A percentile compares a stretch with the other conserved stretches of the same genome.
Evolutionary conservation across 2,329 filamentous ascomycete genomes (phyloP).

Genomic region (Beauveria sp.): DNA sequence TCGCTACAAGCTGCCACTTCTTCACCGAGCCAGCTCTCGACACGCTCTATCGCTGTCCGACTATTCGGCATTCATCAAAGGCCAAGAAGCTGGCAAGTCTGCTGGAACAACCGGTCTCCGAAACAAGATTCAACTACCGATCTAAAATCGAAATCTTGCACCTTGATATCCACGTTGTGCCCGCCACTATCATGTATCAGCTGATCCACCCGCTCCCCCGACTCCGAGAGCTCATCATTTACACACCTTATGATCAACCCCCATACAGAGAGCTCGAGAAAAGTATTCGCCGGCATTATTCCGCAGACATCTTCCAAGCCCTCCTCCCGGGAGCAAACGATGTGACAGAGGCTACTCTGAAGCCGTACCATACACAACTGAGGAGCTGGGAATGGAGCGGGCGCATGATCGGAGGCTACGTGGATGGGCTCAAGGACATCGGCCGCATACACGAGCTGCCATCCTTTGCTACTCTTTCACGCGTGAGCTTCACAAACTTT

Average conservation of each 20-base stretch:
- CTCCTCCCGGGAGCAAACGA: slow-evolving; percentile 46
- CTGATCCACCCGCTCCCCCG: slow-evolving; percentile 59
- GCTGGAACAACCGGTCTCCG: slow-evolving; percentile 44
- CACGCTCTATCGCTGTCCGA: slow-evolving; percentile 63
- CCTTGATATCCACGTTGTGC: slow-evolving; percentile 61
- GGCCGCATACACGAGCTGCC: slow-evolving; percentile 43
- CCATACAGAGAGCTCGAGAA: slow-evolving; percentile 54
- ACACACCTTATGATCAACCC: slow-evolving; percentile 59
- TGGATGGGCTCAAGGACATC: slow-evolving; percentile 41
- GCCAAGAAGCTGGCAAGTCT: slow-evolving; percentile 39
- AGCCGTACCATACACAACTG: slow-evolving; percentile 29
- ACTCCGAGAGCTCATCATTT: slow-evolving; percentile 63
- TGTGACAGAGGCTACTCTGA: slow-evolving; percentile 19
- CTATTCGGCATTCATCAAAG: slow-evolving; percentile 43
- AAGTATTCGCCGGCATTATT: slow-evolving; percentile 62
- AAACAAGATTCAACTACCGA: slow-evolving; percentile 54
- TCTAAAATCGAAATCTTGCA: slow-evolving; percentile 63
- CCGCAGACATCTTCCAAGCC: slow-evolving; percentile 55
- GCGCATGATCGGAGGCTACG: slow-evolving; percentile 39
- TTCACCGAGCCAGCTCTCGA: slow-evolving; percentile 68
- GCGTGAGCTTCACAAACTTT: slow-evolving; percentile 55
- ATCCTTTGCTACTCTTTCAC: slow-evolving; percentile 49
- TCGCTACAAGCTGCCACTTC: slow-evolving; percentile 52
- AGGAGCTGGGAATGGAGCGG: slow-evolving; percentile 56
- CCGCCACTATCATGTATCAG: slow-evolving; percentile 32